Evolutionary conservation across 805 yeast genomes (phyloP).

Genomic region (Zygosaccharomyces kombuchaensis): DNA sequence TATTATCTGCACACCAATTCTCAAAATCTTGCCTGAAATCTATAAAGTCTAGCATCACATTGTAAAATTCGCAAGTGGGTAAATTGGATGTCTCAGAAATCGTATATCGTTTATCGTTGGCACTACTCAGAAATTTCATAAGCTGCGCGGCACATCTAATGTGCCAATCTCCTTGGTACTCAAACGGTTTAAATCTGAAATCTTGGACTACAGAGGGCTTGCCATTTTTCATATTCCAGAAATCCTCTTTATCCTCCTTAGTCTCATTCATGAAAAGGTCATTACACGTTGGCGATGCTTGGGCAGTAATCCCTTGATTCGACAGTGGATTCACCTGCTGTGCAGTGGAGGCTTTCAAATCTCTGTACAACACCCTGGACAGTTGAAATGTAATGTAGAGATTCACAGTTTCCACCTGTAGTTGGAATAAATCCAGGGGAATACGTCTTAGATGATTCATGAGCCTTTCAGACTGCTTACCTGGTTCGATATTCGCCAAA

Average conservation of each 20-base stretch:
- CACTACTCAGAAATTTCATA: slow-evolving; percentile 50
- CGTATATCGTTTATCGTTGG: slow-evolving; percentile 38
- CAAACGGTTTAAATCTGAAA: slow-evolving; percentile 32
- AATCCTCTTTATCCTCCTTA: slow-evolving; percentile 3
- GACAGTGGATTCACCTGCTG: neutral
- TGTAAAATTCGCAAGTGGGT: slow-evolving; percentile 49
- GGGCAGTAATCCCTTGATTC: neutral
- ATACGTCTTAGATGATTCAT: slow-evolving; percentile 16
- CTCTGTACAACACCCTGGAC: slow-evolving; percentile 41
- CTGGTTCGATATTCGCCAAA: slow-evolving; percentile 41
- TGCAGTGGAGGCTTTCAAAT: slow-evolving; percentile 1
- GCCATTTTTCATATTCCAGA: slow-evolving; percentile 3
- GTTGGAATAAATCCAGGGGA: slow-evolving; percentile 40
- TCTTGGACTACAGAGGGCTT: neutral
- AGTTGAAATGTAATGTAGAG: slow-evolving; percentile 75
- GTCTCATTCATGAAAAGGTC: neutral
- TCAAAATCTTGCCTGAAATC: slow-evolving; percentile 78
- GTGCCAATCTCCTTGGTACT: slow-evolving; percentile 80
- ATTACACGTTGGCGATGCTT: neutral
- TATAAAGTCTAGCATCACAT: slow-evolving; percentile 74
- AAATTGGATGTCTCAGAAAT: slow-evolving; percentile 18
- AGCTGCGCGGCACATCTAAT: slow-evolving; percentile 60
- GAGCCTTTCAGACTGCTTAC: slow-evolving; percentile 6
- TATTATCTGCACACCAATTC: slow-evolving; percentile 47
- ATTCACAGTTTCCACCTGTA: slow-evolving; percentile 64